Evolutionary conservation across 2,329 filamentous ascomycete species (phyloP).

Genomic region (Chaetomium olivaceum): DNA sequence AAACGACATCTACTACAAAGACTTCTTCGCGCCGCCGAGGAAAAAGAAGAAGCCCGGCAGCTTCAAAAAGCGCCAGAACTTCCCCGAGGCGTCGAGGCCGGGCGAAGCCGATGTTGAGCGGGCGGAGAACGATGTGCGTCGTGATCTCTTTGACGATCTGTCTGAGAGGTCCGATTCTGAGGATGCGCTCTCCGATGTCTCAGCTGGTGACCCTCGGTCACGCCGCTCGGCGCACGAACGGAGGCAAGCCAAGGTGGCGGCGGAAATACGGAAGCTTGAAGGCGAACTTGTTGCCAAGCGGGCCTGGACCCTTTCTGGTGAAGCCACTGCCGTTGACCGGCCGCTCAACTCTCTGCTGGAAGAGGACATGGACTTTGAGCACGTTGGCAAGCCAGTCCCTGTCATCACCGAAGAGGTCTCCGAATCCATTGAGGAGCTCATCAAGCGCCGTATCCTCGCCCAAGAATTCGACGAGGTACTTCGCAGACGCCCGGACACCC

Average conservation of each 20-base stretch:
- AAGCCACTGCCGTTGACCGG: slow-evolving; percentile 78
- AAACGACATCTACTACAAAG: slow-evolving; percentile 85
- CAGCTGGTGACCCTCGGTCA: slow-evolving; percentile 69
- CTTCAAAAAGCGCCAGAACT: slow-evolving; percentile 44
- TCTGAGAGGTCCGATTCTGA: slow-evolving; percentile 66
- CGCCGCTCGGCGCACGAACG: slow-evolving; percentile 82
- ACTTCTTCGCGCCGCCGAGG: slow-evolving; percentile 88
- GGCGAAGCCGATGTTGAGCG: slow-evolving; percentile 71
- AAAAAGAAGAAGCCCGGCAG: slow-evolving; percentile 62
- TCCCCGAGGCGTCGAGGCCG: slow-evolving; percentile 46
- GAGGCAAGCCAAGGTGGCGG: slow-evolving; percentile 77
- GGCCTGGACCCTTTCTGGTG: slow-evolving; percentile 86
- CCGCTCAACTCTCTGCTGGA: slow-evolving; percentile 91
- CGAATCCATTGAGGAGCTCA: slow-evolving; percentile 87
- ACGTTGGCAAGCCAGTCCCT: slow-evolving; percentile 89
- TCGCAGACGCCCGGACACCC: slow-evolving; percentile 74
- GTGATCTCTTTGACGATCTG: slow-evolving; percentile 84
- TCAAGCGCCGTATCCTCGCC: slow-evolving; percentile 88
- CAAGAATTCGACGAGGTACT: slow-evolving; percentile 91
- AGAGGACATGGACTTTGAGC: slow-evolving; percentile 93
- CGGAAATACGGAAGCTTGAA: slow-evolving; percentile 91
- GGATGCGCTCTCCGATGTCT: slow-evolving; percentile 64
- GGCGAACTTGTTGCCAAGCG: slow-evolving; percentile 85
- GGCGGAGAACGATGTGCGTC: slow-evolving; percentile 82
- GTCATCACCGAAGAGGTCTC: slow-evolving; percentile 90